Base-by-base conservation (phyloP, 805 yeast genomes). In the Nakazawaea siamensis region DNA sequence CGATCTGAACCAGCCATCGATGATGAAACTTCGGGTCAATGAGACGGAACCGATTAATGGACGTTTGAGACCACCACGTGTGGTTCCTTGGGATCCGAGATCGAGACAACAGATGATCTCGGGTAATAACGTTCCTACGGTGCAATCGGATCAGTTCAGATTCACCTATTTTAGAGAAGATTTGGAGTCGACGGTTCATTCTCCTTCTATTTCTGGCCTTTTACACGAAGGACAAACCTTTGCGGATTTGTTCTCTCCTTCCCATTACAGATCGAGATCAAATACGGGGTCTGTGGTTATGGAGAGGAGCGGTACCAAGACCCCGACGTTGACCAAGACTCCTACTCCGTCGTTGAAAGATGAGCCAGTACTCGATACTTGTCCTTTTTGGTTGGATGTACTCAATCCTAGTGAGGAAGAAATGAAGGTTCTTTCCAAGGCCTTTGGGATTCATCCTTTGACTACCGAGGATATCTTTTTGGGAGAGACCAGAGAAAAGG, bases 381-480 rank as follows among this genome's bases (percentile, higher is more conserved):
- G 23, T 20, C 88, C 95, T 13, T 87, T 90, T 66, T 90, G 98
- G 98, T 66, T 90, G 9, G 97, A 90, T 55, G 82, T 90, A 10
- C 61, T 84, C 38, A 81, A 85, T 49, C 98, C 98, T 9, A 83
- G 95, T 0, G 97, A 92, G 50, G 97, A 87, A 46, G 98, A 90
- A 55, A 85, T 92, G 94, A 87, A 90, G 49, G 92, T 81, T 0
- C 48, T 90, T 11, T 75, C 94, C 18, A 86, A 86, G 49, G 77
- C 97, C 0, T 90, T 90, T 60, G 95, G 94, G 1, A 85, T 90
- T 38, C 98, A 90, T 57, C 98, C 98, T 0, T 69, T 90, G 47
- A 90, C 98, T 1, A 84, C 97, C 0, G 98, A 90, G 53, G 98
- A 90, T 59, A 88, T 90, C 31, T 81, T 83, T 41, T 59, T 88